A percentile compares a stretch with the other conserved stretches of the same genome.
Evolutionary conservation across 345 rosid genomes (phyloP).

Genomic region (Citrus mangshanensis): DNA sequence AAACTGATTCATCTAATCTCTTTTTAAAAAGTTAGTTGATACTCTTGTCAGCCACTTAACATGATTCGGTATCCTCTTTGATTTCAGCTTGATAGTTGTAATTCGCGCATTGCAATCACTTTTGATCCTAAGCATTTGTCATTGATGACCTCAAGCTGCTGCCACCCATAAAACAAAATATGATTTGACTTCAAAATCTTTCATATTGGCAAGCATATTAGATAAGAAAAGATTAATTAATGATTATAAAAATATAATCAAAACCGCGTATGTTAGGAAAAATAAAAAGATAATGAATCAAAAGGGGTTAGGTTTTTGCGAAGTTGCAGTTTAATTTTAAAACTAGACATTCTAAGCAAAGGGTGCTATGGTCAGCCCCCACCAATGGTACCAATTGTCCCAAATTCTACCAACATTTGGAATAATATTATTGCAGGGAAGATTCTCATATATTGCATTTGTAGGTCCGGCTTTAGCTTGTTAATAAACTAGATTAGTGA

Average conservation of each 20-base stretch:
- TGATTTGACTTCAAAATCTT: conserved; percentile 1
- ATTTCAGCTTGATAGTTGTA: conserved; percentile 2
- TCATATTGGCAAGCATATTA: conserved; percentile 1
- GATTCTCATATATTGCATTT: conserved; percentile 41
- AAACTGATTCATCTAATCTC: conserved; percentile 11
- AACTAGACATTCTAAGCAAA: conserved; percentile 30
- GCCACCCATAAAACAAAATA: background rate
- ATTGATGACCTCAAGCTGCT: background rate
- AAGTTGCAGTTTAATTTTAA: background rate
- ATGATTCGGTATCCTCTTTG: conserved; percentile 24
- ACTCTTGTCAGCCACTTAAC: conserved; percentile 34
- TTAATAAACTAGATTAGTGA: conserved; percentile 17
- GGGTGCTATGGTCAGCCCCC: conserved; percentile 37
- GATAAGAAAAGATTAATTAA: background rate
- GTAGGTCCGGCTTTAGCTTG: conserved; percentile 16
- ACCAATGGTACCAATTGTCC: conserved; percentile 40
- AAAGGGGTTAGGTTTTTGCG: conserved; percentile 8
- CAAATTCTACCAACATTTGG: conserved; percentile 43
- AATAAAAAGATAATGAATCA: conserved; percentile 9
- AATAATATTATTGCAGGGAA: conserved; percentile 42
- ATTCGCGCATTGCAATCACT: conserved; percentile 1
- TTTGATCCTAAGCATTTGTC: conserved; percentile 4
- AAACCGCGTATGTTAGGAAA: conserved; percentile 31
- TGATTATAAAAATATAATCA: background rate
- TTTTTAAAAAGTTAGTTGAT: conserved; percentile 19